A percentile compares a stretch with the other conserved stretches of the same genome.
Evolutionary conservation across 352 stramenopile species (phyloP).

Genomic region (Globisporangium orthogonon): DNA sequence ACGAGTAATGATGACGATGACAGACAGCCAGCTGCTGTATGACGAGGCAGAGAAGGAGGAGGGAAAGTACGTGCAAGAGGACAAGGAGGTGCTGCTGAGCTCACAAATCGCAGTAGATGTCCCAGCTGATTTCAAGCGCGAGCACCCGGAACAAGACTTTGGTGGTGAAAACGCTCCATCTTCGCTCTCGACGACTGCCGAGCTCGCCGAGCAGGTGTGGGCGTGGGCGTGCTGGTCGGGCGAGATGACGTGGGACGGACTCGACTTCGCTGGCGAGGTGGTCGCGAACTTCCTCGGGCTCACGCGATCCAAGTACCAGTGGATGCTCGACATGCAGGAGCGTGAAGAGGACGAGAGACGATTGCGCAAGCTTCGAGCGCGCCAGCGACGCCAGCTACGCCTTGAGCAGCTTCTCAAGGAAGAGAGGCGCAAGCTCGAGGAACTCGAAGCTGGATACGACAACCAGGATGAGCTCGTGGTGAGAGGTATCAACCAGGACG

Average conservation of each 20-base stretch:
- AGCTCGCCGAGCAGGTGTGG: constrained; percentile 27
- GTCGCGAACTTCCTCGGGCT: constrained; percentile 76
- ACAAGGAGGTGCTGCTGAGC: not conserved
- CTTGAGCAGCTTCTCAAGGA: constrained; percentile 62
- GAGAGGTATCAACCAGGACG: not conserved
- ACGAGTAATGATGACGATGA: too few relatives aligned
- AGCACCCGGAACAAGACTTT: not conserved
- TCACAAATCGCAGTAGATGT: not conserved
- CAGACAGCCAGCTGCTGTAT: not conserved
- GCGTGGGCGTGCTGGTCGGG: constrained; percentile 63
- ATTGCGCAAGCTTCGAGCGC: constrained; percentile 44
- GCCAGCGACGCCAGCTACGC: constrained; percentile 55
- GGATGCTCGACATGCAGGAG: constrained; percentile 70
- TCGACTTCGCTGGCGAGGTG: constrained; percentile 81
- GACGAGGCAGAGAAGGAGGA: not conserved
- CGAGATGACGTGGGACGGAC: constrained; percentile 50
- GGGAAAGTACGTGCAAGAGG: not conserved
- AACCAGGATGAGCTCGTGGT: not conserved
- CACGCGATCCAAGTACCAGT: constrained; percentile 82
- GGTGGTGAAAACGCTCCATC: not conserved
- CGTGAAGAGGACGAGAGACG: constrained; percentile 61
- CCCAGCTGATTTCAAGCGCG: not conserved
- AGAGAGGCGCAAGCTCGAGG: constrained; percentile 60
- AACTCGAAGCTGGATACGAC: constrained; percentile 36
- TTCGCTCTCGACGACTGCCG: not conserved